Conservation (phyloP, 305 asterid species). For the Ilex paraguariensis region DNA sequence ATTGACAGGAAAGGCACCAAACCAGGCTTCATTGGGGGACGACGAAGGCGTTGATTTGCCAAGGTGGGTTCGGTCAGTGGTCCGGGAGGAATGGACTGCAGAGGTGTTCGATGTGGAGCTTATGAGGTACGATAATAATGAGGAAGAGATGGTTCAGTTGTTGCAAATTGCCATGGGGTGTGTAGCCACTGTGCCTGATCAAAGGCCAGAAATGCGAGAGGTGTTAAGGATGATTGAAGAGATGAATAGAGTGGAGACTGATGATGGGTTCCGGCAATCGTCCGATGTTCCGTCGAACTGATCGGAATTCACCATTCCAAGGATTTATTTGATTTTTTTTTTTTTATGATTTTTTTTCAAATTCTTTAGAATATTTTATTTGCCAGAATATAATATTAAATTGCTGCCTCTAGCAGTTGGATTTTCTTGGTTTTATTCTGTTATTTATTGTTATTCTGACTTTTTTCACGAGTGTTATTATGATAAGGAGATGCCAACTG, state of each 20-base stretch:
- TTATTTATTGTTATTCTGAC: no score
- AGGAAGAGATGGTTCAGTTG: constrained; percentile 98
- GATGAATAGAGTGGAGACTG: constrained; percentile 70
- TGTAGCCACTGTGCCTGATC: constrained; percentile 76
- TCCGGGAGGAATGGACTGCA: constrained; percentile 98
- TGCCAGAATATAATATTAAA: no score
- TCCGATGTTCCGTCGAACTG: constrained; percentile 76
- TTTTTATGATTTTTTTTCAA: no score
- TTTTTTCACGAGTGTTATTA: no score
- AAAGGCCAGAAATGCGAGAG: constrained; percentile 72
- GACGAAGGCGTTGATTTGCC: constrained; percentile 97
- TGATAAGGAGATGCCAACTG: no score
- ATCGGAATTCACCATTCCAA: constrained; percentile 18
- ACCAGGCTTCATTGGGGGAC: constrained; percentile 91
- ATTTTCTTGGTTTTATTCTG: no score
- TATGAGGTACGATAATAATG: constrained; percentile 85
- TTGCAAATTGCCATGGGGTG: constrained; percentile 97
- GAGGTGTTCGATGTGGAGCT: constrained; percentile 96
- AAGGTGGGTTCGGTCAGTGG: constrained; percentile 97
- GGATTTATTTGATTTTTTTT: no score
- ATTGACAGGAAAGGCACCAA: constrained; percentile 91
- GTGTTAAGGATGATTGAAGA: constrained; percentile 88
- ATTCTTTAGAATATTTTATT: no score
- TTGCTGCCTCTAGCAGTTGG: no score
- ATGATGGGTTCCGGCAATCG: constrained; percentile 66